Conservation (phyloP, 768 basidiomycete genomes). For the Grammothele lineata region DNA sequence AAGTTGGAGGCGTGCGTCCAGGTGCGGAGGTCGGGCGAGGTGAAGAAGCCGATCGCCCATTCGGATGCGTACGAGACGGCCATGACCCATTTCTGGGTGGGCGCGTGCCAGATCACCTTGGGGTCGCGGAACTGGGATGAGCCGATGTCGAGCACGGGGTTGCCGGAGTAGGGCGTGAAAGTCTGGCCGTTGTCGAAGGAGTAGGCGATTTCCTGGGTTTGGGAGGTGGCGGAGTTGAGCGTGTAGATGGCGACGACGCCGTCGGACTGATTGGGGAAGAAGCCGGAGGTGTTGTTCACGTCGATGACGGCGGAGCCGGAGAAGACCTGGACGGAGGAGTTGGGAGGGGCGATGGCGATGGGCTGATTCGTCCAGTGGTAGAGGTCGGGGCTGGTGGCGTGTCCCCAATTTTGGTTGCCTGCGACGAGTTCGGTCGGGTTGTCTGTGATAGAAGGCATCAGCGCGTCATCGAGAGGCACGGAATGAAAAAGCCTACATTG, state of each 20-base stretch:
- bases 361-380: constrained; percentile 13
- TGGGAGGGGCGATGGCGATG: constrained; percentile 10
- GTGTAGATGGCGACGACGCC: constrained; percentile 15
- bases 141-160: constrained; percentile 11
- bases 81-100: constrained; percentile 7
- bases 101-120: constrained; percentile 14
- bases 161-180: constrained; percentile 7
- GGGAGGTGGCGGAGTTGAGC: constrained; percentile 6
- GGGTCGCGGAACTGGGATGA: constrained; percentile 13
- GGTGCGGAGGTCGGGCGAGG: constrained; percentile 7
- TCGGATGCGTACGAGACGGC: constrained; percentile 8
- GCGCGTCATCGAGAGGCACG: too few species aligned
- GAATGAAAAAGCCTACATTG: constrained; percentile 11
- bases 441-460: too few species aligned
- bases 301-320: constrained; percentile 13
- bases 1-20: constrained; percentile 16
- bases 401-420: constrained; percentile 12
- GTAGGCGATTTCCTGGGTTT: constrained; percentile 13
- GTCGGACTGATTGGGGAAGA: constrained; percentile 10
- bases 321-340: constrained; percentile 8
- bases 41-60: constrained; percentile 9
- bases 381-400: constrained; percentile 10
- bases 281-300: constrained; percentile 12
- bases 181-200: constrained; percentile 10
- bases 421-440: constrained; percentile 5